Evolutionary conservation across 2,329 filamentous ascomycete species (phyloP).

Genomic region (Didymella keratinophila): DNA sequence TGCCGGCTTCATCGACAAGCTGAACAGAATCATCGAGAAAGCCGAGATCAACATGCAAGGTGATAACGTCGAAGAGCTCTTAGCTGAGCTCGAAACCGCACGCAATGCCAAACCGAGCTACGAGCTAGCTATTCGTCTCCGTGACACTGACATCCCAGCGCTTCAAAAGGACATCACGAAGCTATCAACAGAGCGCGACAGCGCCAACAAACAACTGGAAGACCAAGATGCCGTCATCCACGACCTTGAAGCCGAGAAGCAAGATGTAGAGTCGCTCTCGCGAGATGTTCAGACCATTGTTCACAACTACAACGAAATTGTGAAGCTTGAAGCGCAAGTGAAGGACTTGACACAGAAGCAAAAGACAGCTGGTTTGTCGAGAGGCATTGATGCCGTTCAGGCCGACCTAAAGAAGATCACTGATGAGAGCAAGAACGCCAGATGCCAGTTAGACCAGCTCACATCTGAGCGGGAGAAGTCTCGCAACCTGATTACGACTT

Average conservation of each 20-base stretch:
- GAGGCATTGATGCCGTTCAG: slow-evolving; percentile 84
- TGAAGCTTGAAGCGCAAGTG: slow-evolving; percentile 75
- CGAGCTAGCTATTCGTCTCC: slow-evolving; percentile 76
- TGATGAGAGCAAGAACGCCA: slow-evolving; percentile 72
- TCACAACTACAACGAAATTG: slow-evolving; percentile 75
- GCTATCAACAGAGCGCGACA: slow-evolving; percentile 52
- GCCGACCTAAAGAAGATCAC: slow-evolving; percentile 72
- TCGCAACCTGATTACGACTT: slow-evolving; percentile 69
- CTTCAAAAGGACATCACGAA: slow-evolving; percentile 70
- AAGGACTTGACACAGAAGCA: slow-evolving; percentile 78
- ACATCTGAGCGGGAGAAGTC: slow-evolving; percentile 74
- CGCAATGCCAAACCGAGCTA: slow-evolving; percentile 66
- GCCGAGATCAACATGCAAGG: slow-evolving; percentile 65
- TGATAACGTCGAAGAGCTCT: slow-evolving; percentile 67
- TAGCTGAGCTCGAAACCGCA: slow-evolving; percentile 67
- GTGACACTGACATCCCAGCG: slow-evolving; percentile 71
- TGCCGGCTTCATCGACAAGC: slow-evolving; percentile 68
- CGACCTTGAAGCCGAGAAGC: slow-evolving; percentile 68
- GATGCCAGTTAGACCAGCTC: slow-evolving; percentile 70
- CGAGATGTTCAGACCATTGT: slow-evolving; percentile 80
- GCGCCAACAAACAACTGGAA: slow-evolving; percentile 58
- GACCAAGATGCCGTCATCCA: slow-evolving; percentile 72
- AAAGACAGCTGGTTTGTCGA: slow-evolving; percentile 68
- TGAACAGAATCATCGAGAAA: slow-evolving; percentile 65
- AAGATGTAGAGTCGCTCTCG: slow-evolving; percentile 76